Evolutionary conservation across 1,139 yeast species (phyloP), one percentile per base, ranked within the genome.

Genomic region (Sugiyamaella xylanicola): DNA sequence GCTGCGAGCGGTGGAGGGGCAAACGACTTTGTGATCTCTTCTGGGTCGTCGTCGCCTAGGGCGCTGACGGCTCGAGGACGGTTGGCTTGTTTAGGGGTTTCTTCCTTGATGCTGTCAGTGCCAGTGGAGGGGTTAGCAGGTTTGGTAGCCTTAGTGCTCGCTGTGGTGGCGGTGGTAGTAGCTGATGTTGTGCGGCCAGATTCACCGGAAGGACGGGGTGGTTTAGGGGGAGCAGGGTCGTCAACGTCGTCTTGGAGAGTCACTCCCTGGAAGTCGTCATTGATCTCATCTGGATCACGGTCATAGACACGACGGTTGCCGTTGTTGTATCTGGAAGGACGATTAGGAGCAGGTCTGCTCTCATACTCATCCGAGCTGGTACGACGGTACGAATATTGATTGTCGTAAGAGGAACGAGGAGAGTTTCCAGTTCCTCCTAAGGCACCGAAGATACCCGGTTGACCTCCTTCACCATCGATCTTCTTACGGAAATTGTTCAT

Each of bases 401-500:
- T 60, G 22, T 66, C 64, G 13, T 56, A 60, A 15, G 61, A 62
- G 39, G 60, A 57, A 17, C 67, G 61, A 9, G 61, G 56, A 8
- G 56, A 54, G 61, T 40, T 51, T 37, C 57, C 65, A 54, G 57
- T 60, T 35, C 61, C 62, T 20, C 63, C 61, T 48, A 62, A 46
- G 19, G 63, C 63, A 43, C 66, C 63, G 55, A 63, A 61, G 44
- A 61, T 43, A 37, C 63, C 57, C 19, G 60, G 57, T 53, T 58
- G 59, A 41, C 57, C 59, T 19, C 67, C 69, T 40, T 69, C 71
- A 36, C 73, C 70, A 43, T 71, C 73, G 58, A 86, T 75, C 65
- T 80, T 82, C 74, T 83, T 84, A 46, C 86, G 81, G 58, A 90
- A 69, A 20, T 86, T 90, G 63, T 83, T 82, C 58, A 92, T 86